Evolutionary conservation across 805 yeast genomes (phyloP).

Genomic region (Cyberlindnera lachancei): DNA sequence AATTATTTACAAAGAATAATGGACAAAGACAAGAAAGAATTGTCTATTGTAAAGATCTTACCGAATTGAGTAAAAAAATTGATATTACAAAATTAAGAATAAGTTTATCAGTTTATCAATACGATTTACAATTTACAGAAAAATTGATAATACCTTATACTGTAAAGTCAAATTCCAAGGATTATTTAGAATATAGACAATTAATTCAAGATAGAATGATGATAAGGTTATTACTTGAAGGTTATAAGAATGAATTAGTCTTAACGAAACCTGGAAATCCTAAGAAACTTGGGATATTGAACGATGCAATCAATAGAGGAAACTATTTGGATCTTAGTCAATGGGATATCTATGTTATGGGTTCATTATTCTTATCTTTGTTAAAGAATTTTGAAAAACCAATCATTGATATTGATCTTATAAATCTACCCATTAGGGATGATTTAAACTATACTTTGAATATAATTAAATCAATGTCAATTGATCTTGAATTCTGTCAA

Average conservation of each 20-base stretch:
- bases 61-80: slow-evolving; percentile 31
- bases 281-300: slow-evolving; percentile 34
- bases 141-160: slow-evolving; percentile 39
- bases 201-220: slow-evolving; percentile 43
- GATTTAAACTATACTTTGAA: slow-evolving; percentile 34
- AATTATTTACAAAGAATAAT: slow-evolving; percentile 28
- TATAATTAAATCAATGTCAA: slow-evolving; percentile 29
- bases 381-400: slow-evolving; percentile 47
- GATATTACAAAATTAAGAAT: slow-evolving; percentile 76
- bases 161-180: slow-evolving; percentile 23
- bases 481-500: slow-evolving; percentile 23
- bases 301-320: slow-evolving; percentile 44
- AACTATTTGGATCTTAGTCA: slow-evolving; percentile 55
- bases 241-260: slow-evolving; percentile 33
- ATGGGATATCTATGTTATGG: slow-evolving; percentile 47
- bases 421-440: slow-evolving; percentile 48
- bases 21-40: slow-evolving; percentile 10
- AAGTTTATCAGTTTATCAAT: slow-evolving; percentile 65
- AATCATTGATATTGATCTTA: slow-evolving; percentile 41
- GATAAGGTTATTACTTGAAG: slow-evolving; percentile 37
- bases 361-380: slow-evolving; percentile 35
- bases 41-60: slow-evolving; percentile 31
- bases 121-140: slow-evolving; percentile 50
- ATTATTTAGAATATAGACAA: slow-evolving; percentile 29
- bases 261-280: slow-evolving; percentile 54